phyloP scores from a whole-genome alignment of 75 land plant species.

The Picea sitchensis region DNA sequence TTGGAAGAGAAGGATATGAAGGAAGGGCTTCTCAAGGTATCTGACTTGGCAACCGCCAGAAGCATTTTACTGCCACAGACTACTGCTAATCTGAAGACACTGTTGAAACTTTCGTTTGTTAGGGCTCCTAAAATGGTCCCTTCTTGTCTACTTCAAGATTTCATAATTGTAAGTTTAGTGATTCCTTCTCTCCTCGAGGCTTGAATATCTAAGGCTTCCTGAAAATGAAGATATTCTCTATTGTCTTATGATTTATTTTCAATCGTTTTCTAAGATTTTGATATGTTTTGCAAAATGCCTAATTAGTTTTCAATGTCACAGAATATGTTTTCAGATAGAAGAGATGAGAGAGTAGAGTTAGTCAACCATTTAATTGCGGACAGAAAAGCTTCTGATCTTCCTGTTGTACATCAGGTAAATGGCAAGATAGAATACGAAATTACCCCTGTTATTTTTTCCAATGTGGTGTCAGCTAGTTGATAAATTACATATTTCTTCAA shows the following conservation, averaged over 20 bases:
- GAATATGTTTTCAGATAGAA: slow-evolving; percentile 40
- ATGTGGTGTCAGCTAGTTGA: background rate
- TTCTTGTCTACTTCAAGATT: slow-evolving; percentile 46
- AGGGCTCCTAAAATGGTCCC: slow-evolving; percentile 31
- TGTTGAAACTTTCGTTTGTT: slow-evolving; percentile 31
- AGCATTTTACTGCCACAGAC: slow-evolving; percentile 55
- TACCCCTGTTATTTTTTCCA: background rate
- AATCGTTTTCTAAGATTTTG: background rate
- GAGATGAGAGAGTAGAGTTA: slow-evolving; percentile 38
- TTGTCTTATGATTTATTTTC: no score
- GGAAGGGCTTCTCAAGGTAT: slow-evolving; percentile 54
- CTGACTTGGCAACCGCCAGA: slow-evolving; percentile 46
- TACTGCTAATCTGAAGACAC: slow-evolving; percentile 32
- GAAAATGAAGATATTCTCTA: background rate
- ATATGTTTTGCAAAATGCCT: slow-evolving; percentile 6
- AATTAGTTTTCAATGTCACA: slow-evolving; percentile 1
- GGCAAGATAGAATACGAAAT: background rate
- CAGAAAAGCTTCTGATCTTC: slow-evolving; percentile 39
- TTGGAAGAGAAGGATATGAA: slow-evolving; percentile 61
- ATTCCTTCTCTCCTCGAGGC: background rate
- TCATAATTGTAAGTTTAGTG: slow-evolving; percentile 41
- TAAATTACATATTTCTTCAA: background rate
- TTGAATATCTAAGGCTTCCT: background rate
- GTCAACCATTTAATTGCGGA: slow-evolving; percentile 26
- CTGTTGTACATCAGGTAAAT: slow-evolving; percentile 41